These are phyloP conservation scores for Wickerhamiella dianesei DNA, from an alignment of 805 yeast genomes.

Conservation along the genomic window DNA sequence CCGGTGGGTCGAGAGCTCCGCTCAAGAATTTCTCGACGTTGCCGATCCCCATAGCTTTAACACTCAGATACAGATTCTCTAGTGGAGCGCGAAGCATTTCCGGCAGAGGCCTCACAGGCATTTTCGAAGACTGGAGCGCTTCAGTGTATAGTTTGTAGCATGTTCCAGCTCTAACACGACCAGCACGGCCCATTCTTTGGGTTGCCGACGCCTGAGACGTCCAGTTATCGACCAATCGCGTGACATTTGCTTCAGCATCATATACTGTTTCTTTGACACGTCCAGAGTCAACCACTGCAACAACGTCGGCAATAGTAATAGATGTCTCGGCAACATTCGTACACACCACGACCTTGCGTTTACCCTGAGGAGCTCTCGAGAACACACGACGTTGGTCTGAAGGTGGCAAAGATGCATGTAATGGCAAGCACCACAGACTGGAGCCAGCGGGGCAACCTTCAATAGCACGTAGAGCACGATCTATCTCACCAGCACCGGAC, in stretches of 20 bases:
- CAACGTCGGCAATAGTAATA: conserved; percentile 89
- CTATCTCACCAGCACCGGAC: conserved; percentile 86
- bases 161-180: conserved; percentile 73
- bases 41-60: conserved; percentile 75
- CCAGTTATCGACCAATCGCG: conserved; percentile 66
- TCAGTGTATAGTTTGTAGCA: conserved; percentile 71
- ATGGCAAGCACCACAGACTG: conserved; percentile 43
- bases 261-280: conserved; percentile 65
- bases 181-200: conserved; percentile 97
- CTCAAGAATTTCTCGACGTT: conserved; percentile 57
- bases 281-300: conserved; percentile 81
- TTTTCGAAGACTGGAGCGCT: conserved; percentile 38
- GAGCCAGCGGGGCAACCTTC: conserved; percentile 21
- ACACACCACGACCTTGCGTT: conserved; percentile 69
- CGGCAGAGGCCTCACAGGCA: conserved; percentile 70
- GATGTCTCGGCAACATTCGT: conserved; percentile 97
- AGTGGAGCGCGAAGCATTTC: conserved; percentile 76
- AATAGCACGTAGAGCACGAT: conserved; percentile 38
- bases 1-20: conserved; percentile 75
- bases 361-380: conserved; percentile 35
- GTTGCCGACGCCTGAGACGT: conserved; percentile 79
- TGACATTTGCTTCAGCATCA: conserved; percentile 52
- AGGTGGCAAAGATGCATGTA: conserved; percentile 80
- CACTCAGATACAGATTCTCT: conserved; percentile 69
- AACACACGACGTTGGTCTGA: conserved; percentile 73